Percentiles rank a stretch among this genome's conserved stretches.
Evolutionary conservation across 1,139 yeast species (phyloP).

Genomic region (Schwanniomyces etchellsii): DNA sequence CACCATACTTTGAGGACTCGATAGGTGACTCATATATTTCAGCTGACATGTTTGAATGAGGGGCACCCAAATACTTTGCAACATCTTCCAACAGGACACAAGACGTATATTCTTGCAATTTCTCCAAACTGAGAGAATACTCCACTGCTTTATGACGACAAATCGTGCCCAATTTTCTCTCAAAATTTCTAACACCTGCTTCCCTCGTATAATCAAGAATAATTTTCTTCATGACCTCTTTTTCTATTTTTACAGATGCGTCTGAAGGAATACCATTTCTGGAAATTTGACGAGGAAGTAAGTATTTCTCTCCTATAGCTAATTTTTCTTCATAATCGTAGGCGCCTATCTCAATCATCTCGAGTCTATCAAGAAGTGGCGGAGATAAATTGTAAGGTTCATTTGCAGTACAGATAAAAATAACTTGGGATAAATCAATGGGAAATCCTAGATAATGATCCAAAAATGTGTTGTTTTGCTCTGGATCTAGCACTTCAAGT

Average conservation of each 20-base stretch:
- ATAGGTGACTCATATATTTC: constrained; percentile 24
- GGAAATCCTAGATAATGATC: constrained; percentile 91
- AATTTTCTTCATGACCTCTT: constrained; percentile 53
- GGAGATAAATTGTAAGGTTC: constrained; percentile 68
- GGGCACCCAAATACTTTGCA: constrained; percentile 49
- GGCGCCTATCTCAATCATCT: constrained; percentile 73
- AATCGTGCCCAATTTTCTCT: constrained; percentile 64
- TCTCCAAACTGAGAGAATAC: constrained; percentile 39
- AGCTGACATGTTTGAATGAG: constrained; percentile 27
- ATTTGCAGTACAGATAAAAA: constrained; percentile 90
- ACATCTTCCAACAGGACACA: constrained; percentile 38
- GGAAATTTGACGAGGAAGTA: constrained; percentile 73
- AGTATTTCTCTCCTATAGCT: constrained; percentile 63
- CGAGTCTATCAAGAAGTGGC: constrained; percentile 84
- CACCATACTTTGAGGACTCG: constrained; percentile 48
- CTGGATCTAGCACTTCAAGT: constrained; percentile 87
- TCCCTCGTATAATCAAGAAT: constrained; percentile 76
- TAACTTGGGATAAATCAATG: constrained; percentile 74
- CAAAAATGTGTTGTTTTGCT: constrained; percentile 71
- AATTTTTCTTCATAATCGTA: constrained; percentile 78
- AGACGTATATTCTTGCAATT: constrained; percentile 22
- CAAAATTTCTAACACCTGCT: constrained; percentile 81
- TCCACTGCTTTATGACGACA: constrained; percentile 85
- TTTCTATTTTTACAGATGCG: constrained; percentile 31
- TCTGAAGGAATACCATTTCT: constrained; percentile 61